These are phyloP conservation scores for Ilyonectria mors-panacis DNA, from an alignment of 2,329 filamentous ascomycete species.

Conservation along the genomic window DNA sequence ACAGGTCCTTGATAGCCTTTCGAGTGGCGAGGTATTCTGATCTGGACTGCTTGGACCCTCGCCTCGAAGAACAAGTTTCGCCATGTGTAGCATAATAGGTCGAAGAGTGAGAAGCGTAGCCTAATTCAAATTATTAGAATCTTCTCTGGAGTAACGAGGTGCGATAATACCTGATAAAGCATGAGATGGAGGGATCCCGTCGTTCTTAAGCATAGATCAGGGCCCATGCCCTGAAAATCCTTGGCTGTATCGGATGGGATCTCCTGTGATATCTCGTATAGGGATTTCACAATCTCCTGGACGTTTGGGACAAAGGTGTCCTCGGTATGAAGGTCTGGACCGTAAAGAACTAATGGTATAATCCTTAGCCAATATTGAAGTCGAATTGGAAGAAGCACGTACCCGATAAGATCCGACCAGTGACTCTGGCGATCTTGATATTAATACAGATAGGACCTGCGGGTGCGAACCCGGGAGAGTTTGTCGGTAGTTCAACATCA, in stretches of 20 bases:
- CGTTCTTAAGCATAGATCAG: conserved; percentile 49
- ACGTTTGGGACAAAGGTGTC: conserved; percentile 50
- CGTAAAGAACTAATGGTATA: conserved; percentile 46
- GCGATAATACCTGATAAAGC: conserved; percentile 48
- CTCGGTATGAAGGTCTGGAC: conserved; percentile 49
- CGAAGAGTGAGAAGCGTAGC: conserved; percentile 51
- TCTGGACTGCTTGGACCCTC: conserved; percentile 40
- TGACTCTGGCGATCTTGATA: conserved; percentile 45
- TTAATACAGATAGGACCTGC: conserved; percentile 49
- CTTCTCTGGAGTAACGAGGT: accelerated
- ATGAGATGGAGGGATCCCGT: conserved; percentile 52
- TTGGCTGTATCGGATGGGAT: conserved; percentile 46
- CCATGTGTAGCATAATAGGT: conserved; percentile 49
- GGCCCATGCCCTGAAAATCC: conserved; percentile 40
- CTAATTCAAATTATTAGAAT: conserved; percentile 30
- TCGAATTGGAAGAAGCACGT: accelerated
- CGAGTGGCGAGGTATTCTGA: conserved; percentile 46
- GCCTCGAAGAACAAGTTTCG: conserved; percentile 47
- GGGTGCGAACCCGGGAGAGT: conserved; percentile 49
- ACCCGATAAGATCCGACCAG: conserved; percentile 48
- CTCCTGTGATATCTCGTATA: conserved; percentile 47
- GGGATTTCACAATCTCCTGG: conserved; percentile 50
- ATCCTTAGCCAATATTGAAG: background rate
- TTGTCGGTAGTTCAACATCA: conserved; percentile 44
- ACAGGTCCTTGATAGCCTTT: conserved; percentile 48